Evolutionary conservation across 139 green algal genomes (phyloP), one percentile per base, ranked within the genome.

Genomic region (Zygnema cylindricum): DNA sequence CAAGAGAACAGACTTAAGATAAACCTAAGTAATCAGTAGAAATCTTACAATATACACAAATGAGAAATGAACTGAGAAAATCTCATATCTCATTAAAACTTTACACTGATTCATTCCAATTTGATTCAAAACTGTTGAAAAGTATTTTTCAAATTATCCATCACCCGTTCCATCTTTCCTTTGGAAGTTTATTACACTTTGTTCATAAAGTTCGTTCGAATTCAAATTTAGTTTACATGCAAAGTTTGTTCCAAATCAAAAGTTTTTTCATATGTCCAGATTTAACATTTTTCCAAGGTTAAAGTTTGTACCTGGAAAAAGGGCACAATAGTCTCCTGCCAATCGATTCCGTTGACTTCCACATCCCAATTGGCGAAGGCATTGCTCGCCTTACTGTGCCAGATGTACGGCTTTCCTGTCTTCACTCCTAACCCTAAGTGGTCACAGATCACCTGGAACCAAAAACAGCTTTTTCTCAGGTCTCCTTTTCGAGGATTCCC

Each of bases 251-350:
- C 30, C 30, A 30, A 30, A 73, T n/a, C 30, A 30, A 30, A 30
- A n/a, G n/a, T n/a, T n/a, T n/a, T n/a, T n/a, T n/a, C n/a, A n/a
- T n/a, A n/a, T n/a, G n/a, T n/a, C 57, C 30, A 30, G 30, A 73
- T 30, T n/a, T 73, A 73, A 73, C 30, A 30, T 30, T 30, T 73
- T 30, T 30, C 30, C 57, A 30, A 43, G 11, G 71, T 41, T 25
- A 16, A 16, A 79, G 71, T 3, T 2, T 2, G 41, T 16, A 87
- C 81, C 42, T 87, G 81, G 55, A 87, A 87, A 69, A 87, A 87
- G 35, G 96, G 96, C 82, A 98, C 96, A 92, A 98, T 96, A 82
- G 98, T 94, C 91, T 98, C 96, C 92, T 95, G 94, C 55, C 81
- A 87, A 3, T 87, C 35, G 11, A 87, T 84, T 57, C 81, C 81